A percentile compares a stretch with the other conserved stretches of the same genome.
phyloP scores from a whole-genome alignment of 225 moss, liverwort and hornwort species.

The Pleurozium schreberi region DNA sequence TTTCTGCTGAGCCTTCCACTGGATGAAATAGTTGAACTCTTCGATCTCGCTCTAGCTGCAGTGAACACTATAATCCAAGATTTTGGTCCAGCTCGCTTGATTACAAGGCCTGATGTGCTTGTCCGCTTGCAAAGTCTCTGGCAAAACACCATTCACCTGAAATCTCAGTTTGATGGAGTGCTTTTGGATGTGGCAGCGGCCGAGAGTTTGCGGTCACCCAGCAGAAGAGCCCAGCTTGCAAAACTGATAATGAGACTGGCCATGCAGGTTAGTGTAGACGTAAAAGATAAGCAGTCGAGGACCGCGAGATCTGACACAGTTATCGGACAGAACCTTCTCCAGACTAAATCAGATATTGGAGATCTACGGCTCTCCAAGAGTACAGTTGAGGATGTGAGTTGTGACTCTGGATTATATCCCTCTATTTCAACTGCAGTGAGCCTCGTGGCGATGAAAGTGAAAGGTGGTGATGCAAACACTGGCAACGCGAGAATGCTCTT shows the following conservation, averaged over 20 bases:
- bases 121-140: constrained; percentile 9
- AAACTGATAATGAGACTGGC: constrained; percentile 20
- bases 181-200: background rate
- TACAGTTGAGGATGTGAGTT: background rate
- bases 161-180: background rate
- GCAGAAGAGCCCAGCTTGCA: constrained; percentile 14
- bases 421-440: background rate
- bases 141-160: background rate
- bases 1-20: background rate
- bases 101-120: background rate
- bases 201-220: background rate
- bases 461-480: background rate
- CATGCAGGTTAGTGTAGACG: constrained; percentile 1
- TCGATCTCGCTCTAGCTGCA: constrained; percentile 10
- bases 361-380: background rate
- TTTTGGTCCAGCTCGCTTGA: background rate
- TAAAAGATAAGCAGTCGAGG: background rate
- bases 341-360: background rate
- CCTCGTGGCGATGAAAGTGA: background rate
- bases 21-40: constrained; percentile 5
- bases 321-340: background rate
- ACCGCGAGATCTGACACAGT: background rate
- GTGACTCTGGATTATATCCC: background rate
- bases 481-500: background rate
- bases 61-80: constrained; percentile 13